Percentiles rank a stretch among this genome's conserved stretches.
These are phyloP conservation scores for Kurtzmaniella fragi DNA, from an alignment of 805 yeast species.

Conservation along the genomic window DNA sequence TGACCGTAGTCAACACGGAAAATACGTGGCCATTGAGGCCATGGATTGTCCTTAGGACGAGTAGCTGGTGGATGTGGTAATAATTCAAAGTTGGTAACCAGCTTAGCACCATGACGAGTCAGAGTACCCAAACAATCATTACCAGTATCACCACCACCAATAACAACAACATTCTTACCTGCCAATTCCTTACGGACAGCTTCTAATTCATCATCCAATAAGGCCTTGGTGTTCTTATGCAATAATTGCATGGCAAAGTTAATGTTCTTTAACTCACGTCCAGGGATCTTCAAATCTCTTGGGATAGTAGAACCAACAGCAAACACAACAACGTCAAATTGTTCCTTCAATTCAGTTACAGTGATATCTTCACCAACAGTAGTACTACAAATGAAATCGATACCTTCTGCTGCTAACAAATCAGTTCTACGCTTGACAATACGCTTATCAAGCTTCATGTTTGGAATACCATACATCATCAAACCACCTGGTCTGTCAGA, in stretches of 20 bases:
- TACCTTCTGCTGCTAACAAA: constrained; percentile 84
- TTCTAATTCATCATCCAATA: constrained; percentile 75
- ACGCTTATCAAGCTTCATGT: constrained; percentile 93
- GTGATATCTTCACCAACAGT: constrained; percentile 82
- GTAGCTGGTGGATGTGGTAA: constrained; percentile 85
- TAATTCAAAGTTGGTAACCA: constrained; percentile 90
- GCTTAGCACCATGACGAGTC: constrained; percentile 94
- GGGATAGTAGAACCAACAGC: constrained; percentile 97
- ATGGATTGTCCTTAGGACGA: constrained; percentile 92
- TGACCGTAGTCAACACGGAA: constrained; percentile 98
- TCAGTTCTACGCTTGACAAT: constrained; percentile 92
- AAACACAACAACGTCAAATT: constrained; percentile 78
- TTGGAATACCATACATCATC: constrained; percentile 98
- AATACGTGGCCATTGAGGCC: constrained; percentile 99
- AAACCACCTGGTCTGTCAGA: constrained; percentile 95
- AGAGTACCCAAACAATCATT: constrained; percentile 98
- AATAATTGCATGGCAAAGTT: constrained; percentile 93
- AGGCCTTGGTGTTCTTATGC: constrained; percentile 83
- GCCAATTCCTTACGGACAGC: constrained; percentile 64
- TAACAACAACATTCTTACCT: constrained; percentile 90
- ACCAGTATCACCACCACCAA: constrained; percentile 99
- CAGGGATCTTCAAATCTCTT: constrained; percentile 90
- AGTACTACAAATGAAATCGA: constrained; percentile 68
- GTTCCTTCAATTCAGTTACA: constrained; percentile 58
- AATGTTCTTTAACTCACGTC: constrained; percentile 85